Conservation (phyloP, 2,329 filamentous ascomycete genomes). For the Didymellaceae sp. region DNA sequence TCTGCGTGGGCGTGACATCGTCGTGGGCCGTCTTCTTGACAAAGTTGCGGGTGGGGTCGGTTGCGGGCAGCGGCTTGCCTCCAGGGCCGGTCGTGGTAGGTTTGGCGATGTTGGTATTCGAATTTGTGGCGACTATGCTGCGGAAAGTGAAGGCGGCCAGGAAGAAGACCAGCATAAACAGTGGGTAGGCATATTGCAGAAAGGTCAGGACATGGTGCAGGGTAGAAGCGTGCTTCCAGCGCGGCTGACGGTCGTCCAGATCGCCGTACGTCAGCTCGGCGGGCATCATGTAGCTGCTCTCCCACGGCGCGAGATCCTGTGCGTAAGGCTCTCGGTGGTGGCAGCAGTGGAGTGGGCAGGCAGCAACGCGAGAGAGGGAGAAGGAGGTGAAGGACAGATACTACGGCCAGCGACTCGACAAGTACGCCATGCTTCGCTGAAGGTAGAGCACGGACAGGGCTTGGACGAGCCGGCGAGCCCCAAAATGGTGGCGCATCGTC, state of each 20-base stretch:
- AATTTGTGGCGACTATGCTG: constrained; percentile 62
- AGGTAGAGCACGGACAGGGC: constrained; percentile 6
- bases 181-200: constrained; percentile 66
- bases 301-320: constrained; percentile 13
- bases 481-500: constrained; percentile 15
- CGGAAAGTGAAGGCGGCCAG: constrained; percentile 66
- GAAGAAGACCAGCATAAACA: constrained; percentile 70
- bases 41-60: constrained; percentile 51
- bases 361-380: constrained; percentile 1
- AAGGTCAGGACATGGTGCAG: constrained; percentile 36
- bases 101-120: constrained; percentile 54
- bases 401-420: constrained; percentile 12
- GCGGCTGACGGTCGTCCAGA: constrained; percentile 21
- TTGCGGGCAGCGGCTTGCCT: constrained; percentile 83
- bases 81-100: constrained; percentile 74
- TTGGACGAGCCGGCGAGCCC: constrained; percentile 16
- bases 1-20: constrained; percentile 70
- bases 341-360: constrained; percentile 8
- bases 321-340: constrained; percentile 15
- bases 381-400: constrained; percentile 16
- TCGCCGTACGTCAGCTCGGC: constrained; percentile 20
- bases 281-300: constrained; percentile 29
- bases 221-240: constrained; percentile 28
- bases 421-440: constrained; percentile 12
- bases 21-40: constrained; percentile 56